phyloP scores from a whole-genome alignment of 148 eudicot species.

The Nepenthes gracilis region DNA sequence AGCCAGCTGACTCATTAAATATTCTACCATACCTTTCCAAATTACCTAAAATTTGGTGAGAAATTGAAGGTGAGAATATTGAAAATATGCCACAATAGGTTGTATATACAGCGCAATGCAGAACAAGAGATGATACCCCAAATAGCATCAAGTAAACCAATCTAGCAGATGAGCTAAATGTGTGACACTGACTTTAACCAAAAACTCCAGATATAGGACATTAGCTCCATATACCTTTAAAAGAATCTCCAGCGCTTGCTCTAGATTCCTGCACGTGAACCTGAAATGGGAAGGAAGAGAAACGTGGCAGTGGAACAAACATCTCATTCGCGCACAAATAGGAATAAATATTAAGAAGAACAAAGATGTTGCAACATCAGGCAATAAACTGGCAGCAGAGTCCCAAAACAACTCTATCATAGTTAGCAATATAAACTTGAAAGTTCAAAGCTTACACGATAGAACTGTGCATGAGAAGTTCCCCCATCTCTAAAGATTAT shows the following conservation, averaged over 20 bases:
- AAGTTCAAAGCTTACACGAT: conserved; percentile 52
- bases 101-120: too few relatives aligned
- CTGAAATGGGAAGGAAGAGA: conserved; percentile 27
- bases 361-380: not conserved
- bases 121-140: too few relatives aligned
- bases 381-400: conserved; percentile 1
- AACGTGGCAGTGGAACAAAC: conserved; percentile 12
- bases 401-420: not conserved
- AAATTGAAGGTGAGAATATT: too few relatives aligned
- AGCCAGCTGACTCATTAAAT: too few relatives aligned
- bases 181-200: too few relatives aligned
- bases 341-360: not conserved
- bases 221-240: conserved; percentile 30
- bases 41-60: too few relatives aligned
- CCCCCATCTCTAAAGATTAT: conserved; percentile 66
- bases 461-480: conserved; percentile 71
- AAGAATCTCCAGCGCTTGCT: conserved; percentile 31
- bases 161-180: too few relatives aligned
- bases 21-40: too few relatives aligned
- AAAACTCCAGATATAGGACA: too few relatives aligned
- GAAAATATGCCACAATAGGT: too few relatives aligned
- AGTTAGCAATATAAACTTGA: not conserved
- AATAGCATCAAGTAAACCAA: too few relatives aligned
- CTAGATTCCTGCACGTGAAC: conserved; percentile 81
- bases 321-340: not conserved